Base-by-base conservation (phyloP, 2,329 filamentous ascomycete genomes). In the Cadophora malorum region DNA sequence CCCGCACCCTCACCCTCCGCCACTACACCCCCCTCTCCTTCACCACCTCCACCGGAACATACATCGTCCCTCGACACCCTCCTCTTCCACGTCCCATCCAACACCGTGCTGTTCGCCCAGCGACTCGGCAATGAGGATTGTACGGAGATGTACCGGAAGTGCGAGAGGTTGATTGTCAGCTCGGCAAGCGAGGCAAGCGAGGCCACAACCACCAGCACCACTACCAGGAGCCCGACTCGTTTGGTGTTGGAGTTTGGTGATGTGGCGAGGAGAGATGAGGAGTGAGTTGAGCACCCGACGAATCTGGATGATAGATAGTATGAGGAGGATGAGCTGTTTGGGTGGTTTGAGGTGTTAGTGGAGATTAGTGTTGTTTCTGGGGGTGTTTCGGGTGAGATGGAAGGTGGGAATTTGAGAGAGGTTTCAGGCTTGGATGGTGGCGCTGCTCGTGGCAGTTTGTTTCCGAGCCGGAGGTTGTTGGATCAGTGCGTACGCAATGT, bases 51-150 rank as follows among this genome's bases (percentile, higher is more conserved):
- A 25, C 58, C 35, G 38, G 33, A 19, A 19, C 58, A 4, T 10
- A 28, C 35, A 60, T 60, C 58, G 58, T 9, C 12, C 33, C 4
- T 19, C n/a, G 58, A 60, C 38, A 23, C 58, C 3, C 41, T 60
- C 35, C 35, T 60, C 33, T 25, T 47, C n/a, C 41, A 60, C 58
- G 1, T 45, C 33, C n/a, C 10, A 21, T 4, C n/a, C 12, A 38
- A 38, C 4, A 8, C 21, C n/a, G n/a, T 6, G 9, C 12, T 14
- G 21, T 45, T 60, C 58, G 21, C 21, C 21, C 3, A 7, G 7
- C 6, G 3, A 3, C 21, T 28, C 9, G 41, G 9, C 21, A 47
- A 16, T 5, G 12, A 23, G 16, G 23, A 28, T 16, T 19, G 35
- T 21, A 19, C 35, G 38, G 35, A 60, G 33, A 10, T 60, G 21